These are phyloP conservation scores for Salix koriyanagi DNA, from an alignment of 345 rosid genomes.

Conservation along the genomic window DNA sequence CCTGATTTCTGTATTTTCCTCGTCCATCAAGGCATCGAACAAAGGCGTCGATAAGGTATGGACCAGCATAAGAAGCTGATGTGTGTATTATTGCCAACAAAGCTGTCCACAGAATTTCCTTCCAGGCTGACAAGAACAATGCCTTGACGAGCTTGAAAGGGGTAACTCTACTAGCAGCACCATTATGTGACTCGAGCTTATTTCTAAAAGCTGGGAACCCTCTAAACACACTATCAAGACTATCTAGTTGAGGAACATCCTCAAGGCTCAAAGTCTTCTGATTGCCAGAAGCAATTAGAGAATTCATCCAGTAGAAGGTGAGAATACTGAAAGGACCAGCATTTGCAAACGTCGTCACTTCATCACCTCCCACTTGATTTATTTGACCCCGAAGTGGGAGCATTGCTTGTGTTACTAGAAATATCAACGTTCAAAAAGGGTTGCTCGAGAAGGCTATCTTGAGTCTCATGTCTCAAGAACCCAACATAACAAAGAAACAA, in stretches of 20 bases:
- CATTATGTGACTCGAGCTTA: slow-evolving; percentile 6
- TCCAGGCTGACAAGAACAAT: slow-evolving; percentile 16
- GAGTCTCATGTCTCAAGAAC: slow-evolving; percentile 33
- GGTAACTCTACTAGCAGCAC: slow-evolving; percentile 1
- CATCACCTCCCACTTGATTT: slow-evolving; percentile 25
- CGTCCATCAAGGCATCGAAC: slow-evolving; percentile 32
- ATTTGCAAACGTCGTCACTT: slow-evolving; percentile 18
- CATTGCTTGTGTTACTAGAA: background rate
- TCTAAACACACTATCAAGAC: slow-evolving; percentile 20
- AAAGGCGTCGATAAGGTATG: slow-evolving; percentile 31
- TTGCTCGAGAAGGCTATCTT: slow-evolving; percentile 35
- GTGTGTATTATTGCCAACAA: slow-evolving; percentile 16
- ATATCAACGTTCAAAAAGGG: slow-evolving; percentile 32
- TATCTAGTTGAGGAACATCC: slow-evolving; percentile 23
- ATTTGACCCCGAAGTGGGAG: slow-evolving; percentile 1
- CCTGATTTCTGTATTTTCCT: slow-evolving; percentile 18
- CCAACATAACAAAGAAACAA: slow-evolving; percentile 54
- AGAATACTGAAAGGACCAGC: slow-evolving; percentile 25
- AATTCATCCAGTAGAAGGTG: slow-evolving; percentile 22
- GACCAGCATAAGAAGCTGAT: slow-evolving; percentile 33
- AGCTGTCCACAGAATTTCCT: slow-evolving; percentile 21
- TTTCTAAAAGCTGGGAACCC: slow-evolving; percentile 14
- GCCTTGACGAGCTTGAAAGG: slow-evolving; percentile 23
- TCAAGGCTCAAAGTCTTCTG: slow-evolving; percentile 27
- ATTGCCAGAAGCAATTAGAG: slow-evolving; percentile 20